Evolutionary conservation across 2,329 filamentous ascomycete species (phyloP), one percentile per base, ranked within the genome.

Genomic region (Saccharata proteae): DNA sequence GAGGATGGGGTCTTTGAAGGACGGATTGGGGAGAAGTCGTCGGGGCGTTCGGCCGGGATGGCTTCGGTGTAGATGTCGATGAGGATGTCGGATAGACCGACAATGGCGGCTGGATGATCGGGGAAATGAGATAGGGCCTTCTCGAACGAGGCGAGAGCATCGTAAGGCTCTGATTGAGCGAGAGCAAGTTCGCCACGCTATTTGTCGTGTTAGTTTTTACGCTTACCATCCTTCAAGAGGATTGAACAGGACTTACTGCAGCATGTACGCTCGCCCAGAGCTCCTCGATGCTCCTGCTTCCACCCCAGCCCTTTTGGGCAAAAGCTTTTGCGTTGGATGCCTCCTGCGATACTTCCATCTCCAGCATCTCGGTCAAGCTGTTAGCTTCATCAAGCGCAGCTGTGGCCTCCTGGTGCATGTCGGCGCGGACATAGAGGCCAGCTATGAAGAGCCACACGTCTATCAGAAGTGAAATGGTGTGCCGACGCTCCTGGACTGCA

Each of bases 371-470:
- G 2, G 84, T 76, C 20, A 93, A 67, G 48, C 80, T 81, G 37
- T 74, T 67, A 1, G 88, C 90, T 61, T 96, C 90, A 8, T 74
- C 68, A 16, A 86, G 72, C 5, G 88, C 84, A 31, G 77, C 81
- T 43, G 72, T 73, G 9, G 81, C 76, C 51, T 96, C 88, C 13
- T 86, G 78, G 34, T 74, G 73, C 61, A 92, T 74, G 6, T 71
- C 71, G 6, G 88, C 83, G 32, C 84, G 73, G 16, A 84, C 74
- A 50, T 96, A 98, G 41, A 96, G 77, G 0, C 80, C 80, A 2
- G 84, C 80, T 38, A 94, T 84, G 49, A 90, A 79, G 6, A 94
- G 65, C 90, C 90, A 98, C 18, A 94, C 76, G 41, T 78, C 79
- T 13, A 85, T 63, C 11, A 98, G 56, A 8, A 77, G 49, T 4